Evolutionary conservation across 2,329 filamentous ascomycete species (phyloP), one percentile per base, ranked within the genome.

Genomic region (Periconia sp.): DNA sequence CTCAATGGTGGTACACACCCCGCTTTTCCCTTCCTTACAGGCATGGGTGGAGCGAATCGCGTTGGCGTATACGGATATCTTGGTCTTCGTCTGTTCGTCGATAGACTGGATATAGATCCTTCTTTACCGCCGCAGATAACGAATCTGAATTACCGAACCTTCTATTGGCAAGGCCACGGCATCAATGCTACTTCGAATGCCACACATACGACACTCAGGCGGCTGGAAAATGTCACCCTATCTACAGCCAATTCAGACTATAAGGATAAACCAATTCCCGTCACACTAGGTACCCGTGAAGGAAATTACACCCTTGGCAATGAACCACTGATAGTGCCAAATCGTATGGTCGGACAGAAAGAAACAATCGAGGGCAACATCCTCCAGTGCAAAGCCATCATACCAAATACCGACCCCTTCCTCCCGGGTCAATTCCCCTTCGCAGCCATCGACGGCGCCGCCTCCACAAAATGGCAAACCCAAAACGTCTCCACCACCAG

Each of bases 11-110:
- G 82, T 23, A 84, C 82, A 0, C 83, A 87, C 46, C 84, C 86
- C 0, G 85, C 85, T 0, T 89, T 80, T 56, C 85, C 86, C 0
- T 89, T 89, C 71, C 68, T 88, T 17, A 89, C 86, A 0, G 86
- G 86, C 4, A 82, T 86, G 57, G 86, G 86, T 15, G 86, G 86
- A 39, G 81, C 84, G 11, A 81, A 87, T 51, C 85, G 87, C 61
- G 80, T 88, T 17, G 80, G 79, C 0, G 75, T 86, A 2, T 87
- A 84, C 54, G 86, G 85, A 0, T 88, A 85, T 59, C 75, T 88
- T 0, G 85, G 86, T 2, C 73, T 87, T 3, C 78, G 84, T 10
- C 72, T 85, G 2, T 75, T 81, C 33, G 75, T 83, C 2, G 80
- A 84, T 46, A 74, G 75, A 12, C 69, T 83, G n/a, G 78, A 85